Base-by-base conservation (phyloP, 495 filamentous ascomycete genomes). In the Penicillium cosmopolitanum region DNA sequence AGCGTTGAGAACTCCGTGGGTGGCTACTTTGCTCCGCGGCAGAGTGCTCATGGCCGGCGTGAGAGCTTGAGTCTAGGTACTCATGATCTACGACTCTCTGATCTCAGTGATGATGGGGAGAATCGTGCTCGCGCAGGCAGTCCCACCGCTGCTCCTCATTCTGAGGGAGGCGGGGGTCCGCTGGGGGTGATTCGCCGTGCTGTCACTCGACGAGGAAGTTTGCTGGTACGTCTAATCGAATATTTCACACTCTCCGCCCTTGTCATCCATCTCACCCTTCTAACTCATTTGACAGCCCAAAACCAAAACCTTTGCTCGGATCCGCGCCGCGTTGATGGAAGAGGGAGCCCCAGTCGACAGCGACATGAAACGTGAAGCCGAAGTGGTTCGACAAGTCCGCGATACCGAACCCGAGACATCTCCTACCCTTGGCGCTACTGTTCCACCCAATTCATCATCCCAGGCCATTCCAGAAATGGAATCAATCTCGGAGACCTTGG, bases 351-450 rank as follows among this genome's bases (percentile, higher is more conserved):
- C 95, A 0, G 72, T 96, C 28, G 96, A 98, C 61, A 87, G 87
- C 43, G 95, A 99, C 71, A 84, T 93, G 60, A 88, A 89, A 56
- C 89, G 92, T 40, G 95, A 99, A 78, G 92, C 94, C 12, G 93
- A 98, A 74, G 93, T 97, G 1, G 89, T 98, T 55, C 88, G 90
- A 2, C 96, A 97, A 73, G 93, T 97, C 34, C 89, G 91, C 16
- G 94, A 97, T 72, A 85, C 82, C 55, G 82, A 87, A 55, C 71
- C 77, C 15, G 74, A 76, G 54, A 74, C 72, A 36, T 69, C 75
- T 4, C 78, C 72, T 5, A 74, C 66, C 13, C 53, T 80, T 42
- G 57, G 68, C 35, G 66, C 70, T 28, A 79, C 76, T 11, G 65
- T 76, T 2, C 77, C 82, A 1, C 75, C 77, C 6, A 84, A 87